These are phyloP conservation scores for Tephrocybe rancida DNA, from an alignment of 768 basidiomycete genomes.

Conservation along the genomic window DNA sequence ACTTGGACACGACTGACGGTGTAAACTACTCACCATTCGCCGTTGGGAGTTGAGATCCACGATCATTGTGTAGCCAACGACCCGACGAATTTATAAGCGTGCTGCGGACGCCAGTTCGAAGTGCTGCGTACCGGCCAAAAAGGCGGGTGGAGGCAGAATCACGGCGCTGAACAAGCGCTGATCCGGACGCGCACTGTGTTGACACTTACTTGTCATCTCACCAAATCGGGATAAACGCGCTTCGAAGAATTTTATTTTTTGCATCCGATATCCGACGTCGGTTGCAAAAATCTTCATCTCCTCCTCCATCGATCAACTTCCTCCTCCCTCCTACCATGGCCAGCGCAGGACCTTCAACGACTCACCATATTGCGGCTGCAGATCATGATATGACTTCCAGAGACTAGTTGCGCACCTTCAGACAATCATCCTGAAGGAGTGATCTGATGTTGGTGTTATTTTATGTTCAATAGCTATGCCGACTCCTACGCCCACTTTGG, in stretches of 20 bases:
- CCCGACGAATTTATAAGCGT: slow-evolving; percentile 8
- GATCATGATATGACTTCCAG: slow-evolving; percentile 74
- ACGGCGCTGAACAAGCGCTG: too few species aligned
- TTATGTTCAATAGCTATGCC: slow-evolving; percentile 69
- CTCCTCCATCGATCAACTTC: slow-evolving; percentile 20
- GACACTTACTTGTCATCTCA: slow-evolving; percentile 1
- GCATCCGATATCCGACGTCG: slow-evolving; percentile 20
- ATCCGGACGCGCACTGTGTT: neutral
- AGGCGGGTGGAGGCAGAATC: slow-evolving; percentile 3
- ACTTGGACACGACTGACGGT: neutral
- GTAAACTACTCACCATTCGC: slow-evolving; percentile 22
- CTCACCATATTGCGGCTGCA: slow-evolving; percentile 19
- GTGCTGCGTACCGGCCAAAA: slow-evolving; percentile 1
- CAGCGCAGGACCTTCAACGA: slow-evolving; percentile 30
- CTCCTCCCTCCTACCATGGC: slow-evolving; percentile 20
- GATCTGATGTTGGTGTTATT: slow-evolving; percentile 40
- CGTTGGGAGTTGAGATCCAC: slow-evolving; percentile 25
- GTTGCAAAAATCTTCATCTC: slow-evolving; percentile 12
- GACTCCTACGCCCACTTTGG: slow-evolving; percentile 97
- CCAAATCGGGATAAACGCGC: slow-evolving; percentile 5
- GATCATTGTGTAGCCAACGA: slow-evolving; percentile 22
- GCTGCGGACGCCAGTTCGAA: slow-evolving; percentile 3
- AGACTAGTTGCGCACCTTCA: slow-evolving; percentile 75
- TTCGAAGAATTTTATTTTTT: slow-evolving; percentile 17
- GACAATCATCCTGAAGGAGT: slow-evolving; percentile 27